A percentile compares a stretch with the other conserved stretches of the same genome.
Conservation (phyloP, 2,329 filamentous ascomycete genomes). For the Fusarium goolgardi region DNA sequence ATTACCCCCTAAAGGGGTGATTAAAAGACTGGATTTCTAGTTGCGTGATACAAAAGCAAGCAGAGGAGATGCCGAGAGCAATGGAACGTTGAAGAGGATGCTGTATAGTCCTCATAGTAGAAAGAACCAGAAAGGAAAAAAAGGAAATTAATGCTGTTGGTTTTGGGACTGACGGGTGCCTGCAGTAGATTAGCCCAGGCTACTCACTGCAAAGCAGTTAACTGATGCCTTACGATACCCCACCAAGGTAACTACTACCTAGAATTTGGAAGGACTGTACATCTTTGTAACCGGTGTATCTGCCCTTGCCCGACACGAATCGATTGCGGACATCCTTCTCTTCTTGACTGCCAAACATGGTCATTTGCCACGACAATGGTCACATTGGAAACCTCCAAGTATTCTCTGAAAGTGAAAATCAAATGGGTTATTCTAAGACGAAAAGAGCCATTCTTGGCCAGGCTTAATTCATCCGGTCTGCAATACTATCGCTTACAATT, state of each 20-base stretch:
- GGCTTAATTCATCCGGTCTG: too few species aligned
- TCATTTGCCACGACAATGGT: neutral
- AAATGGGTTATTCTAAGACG: too few species aligned
- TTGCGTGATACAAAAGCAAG: too few species aligned
- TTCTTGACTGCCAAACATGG: too few species aligned
- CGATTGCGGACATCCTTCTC: neutral
- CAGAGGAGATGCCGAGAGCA: too few species aligned
- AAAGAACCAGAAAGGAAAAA: too few species aligned
- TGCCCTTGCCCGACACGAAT: neutral
- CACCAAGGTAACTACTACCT: neutral
- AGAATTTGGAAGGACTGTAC: neutral
- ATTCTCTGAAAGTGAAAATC: too few species aligned
- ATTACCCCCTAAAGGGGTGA: neutral
- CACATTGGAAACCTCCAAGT: neutral
- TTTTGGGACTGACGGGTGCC: neutral
- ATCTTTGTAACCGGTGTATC: neutral
- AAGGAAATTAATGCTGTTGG: neutral
- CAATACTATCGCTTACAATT: neutral
- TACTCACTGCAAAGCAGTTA: neutral
- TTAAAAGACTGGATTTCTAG: neutral
- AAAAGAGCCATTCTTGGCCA: neutral
- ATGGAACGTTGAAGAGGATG: too few species aligned
- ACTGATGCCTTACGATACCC: neutral
- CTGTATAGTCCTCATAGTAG: neutral
- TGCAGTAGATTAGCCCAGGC: neutral